Evolutionary conservation across 2,329 filamentous ascomycete species (phyloP).

Genomic region (Aspergillus cejpii): DNA sequence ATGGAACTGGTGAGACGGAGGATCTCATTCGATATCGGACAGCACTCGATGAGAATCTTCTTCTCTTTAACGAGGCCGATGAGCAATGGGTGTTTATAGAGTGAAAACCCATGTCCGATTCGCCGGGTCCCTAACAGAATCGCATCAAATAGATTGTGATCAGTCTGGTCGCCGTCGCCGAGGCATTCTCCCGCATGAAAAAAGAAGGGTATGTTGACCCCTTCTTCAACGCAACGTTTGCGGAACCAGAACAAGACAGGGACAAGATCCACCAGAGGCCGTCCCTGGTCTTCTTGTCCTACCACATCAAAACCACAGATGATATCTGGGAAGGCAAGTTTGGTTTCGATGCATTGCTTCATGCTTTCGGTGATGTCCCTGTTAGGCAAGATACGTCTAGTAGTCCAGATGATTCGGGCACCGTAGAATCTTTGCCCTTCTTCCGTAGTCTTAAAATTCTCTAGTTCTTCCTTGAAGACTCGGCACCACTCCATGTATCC

Average conservation of each 20-base stretch:
- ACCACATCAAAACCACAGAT: constrained; percentile 86
- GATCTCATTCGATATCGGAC: constrained; percentile 85
- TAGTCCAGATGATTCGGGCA: constrained; percentile 76
- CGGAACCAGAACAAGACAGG: constrained; percentile 92
- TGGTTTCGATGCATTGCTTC: constrained; percentile 79
- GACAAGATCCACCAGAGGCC: constrained; percentile 66
- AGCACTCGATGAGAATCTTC: constrained; percentile 80
- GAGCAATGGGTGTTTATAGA: constrained; percentile 86
- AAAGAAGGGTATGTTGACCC: constrained; percentile 83
- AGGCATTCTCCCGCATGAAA: constrained; percentile 90
- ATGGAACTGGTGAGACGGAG: constrained; percentile 71
- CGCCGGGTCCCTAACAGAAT: constrained; percentile 78
- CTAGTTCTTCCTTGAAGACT: constrained; percentile 69
- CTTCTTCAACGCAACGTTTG: constrained; percentile 70
- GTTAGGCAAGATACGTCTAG: constrained; percentile 57
- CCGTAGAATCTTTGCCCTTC: constrained; percentile 77
- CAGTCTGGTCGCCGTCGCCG: constrained; percentile 67
- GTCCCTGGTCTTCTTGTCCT: constrained; percentile 75
- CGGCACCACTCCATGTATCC: constrained; percentile 65
- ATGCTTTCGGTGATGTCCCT: constrained; percentile 68
- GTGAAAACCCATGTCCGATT: constrained; percentile 81
- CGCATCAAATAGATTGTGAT: constrained; percentile 83
- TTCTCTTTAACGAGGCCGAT: constrained; percentile 84
- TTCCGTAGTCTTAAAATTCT: constrained; percentile 63
- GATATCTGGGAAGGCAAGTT: constrained; percentile 68